These are phyloP conservation scores for Trifolium repens DNA, from an alignment of 306 rosid genomes.

Conservation along the genomic window DNA sequence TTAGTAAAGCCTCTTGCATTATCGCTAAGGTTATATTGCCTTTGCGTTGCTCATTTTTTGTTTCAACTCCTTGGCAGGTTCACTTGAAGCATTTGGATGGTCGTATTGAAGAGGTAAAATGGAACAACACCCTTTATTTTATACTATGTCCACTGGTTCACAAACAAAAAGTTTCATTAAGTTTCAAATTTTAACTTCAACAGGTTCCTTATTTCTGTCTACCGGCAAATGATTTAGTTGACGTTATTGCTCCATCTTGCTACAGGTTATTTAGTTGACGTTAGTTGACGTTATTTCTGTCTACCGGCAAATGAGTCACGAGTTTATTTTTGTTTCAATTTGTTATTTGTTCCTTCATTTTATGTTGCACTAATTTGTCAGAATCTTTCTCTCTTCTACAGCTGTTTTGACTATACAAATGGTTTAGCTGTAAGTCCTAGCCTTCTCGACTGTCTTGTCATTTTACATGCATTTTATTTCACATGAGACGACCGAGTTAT, in stretches of 20 bases:
- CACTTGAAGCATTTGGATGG: conserved; percentile 98
- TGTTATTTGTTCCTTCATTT: conserved; percentile 17
- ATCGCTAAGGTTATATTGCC: conserved; percentile 18
- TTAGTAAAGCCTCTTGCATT: conserved; percentile 1
- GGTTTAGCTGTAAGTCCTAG: conserved; percentile 83
- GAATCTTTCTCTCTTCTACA: conserved; percentile 49
- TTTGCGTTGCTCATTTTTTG: conserved; percentile 19
- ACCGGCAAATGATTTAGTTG: conserved; percentile 96
- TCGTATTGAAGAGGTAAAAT: conserved; percentile 87
- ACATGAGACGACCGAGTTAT: too few relatives aligned
- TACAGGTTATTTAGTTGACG: conserved; percentile 94
- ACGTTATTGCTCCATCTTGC: conserved; percentile 98
- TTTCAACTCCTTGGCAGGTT: conserved; percentile 55
- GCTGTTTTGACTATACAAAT: conserved; percentile 96
- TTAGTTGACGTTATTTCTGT: too few relatives aligned
- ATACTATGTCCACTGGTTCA: conserved; percentile 37
- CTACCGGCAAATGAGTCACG: too few relatives aligned
- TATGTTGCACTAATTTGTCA: conserved; percentile 39
- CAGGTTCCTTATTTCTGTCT: conserved; percentile 99
- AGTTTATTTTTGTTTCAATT: conserved; percentile 3
- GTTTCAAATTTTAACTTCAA: conserved; percentile 48
- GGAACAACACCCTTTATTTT: background rate
- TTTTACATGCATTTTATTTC: conserved; percentile 18
- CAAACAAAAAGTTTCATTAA: conserved; percentile 45
- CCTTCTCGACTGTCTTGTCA: conserved; percentile 19